Evolutionary conservation across 129 eudicot species (phyloP).

Genomic region (Lactuca sativa): DNA sequence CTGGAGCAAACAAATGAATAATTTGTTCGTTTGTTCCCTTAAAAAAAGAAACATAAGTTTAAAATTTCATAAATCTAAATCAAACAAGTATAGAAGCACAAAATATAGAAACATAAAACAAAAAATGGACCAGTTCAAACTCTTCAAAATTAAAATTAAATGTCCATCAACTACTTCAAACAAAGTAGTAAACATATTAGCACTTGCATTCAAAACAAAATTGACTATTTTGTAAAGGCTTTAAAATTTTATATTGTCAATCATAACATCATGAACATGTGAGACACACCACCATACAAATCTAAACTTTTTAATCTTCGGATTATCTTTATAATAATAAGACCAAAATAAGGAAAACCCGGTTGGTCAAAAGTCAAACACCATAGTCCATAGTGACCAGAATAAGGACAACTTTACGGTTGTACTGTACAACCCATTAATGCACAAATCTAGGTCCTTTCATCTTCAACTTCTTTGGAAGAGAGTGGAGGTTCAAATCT

Average conservation of each 20-base stretch:
- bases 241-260: no score
- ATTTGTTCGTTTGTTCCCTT: background rate
- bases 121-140: no score
- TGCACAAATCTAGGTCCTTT: slow-evolving; percentile 25
- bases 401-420: background rate
- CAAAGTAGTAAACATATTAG: background rate
- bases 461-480: slow-evolving; percentile 49
- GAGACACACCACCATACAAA: no score
- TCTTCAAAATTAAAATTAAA: no score
- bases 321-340: background rate
- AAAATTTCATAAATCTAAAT: no score
- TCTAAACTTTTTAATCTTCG: background rate
- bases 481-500: slow-evolving; percentile 67
- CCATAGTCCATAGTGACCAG: background rate
- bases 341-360: no score
- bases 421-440: slow-evolving; percentile 7
- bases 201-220: slow-evolving; percentile 19
- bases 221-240: background rate
- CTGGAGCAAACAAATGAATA: no score
- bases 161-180: background rate
- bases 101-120: no score
- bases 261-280: no score
- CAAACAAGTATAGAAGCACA: no score
- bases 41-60: no score
- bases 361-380: no score